Evolutionary conservation across 441 rosid species (phyloP).

Genomic region (Populus trichocarpa): DNA sequence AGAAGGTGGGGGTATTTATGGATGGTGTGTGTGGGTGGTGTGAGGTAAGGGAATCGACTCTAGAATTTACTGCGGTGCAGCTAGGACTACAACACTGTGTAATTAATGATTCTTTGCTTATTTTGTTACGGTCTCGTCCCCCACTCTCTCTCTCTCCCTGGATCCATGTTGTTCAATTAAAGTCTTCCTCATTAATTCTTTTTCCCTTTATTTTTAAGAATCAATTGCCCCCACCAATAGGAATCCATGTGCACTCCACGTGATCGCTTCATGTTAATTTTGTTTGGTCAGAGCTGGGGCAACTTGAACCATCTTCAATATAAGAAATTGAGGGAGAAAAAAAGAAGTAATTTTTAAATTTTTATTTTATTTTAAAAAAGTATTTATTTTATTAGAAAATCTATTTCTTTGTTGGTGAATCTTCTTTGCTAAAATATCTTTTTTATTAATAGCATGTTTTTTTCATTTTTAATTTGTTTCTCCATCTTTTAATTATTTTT

Average conservation of each 20-base stretch:
- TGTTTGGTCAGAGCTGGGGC: slow-evolving; percentile 3
- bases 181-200: no score
- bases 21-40: neutral
- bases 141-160: neutral
- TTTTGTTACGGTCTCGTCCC: neutral
- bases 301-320: neutral
- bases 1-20: slow-evolving; percentile 42
- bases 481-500: no score
- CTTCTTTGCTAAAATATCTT: no score
- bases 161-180: neutral
- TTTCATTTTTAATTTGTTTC: no score
- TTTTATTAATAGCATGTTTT: no score
- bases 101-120: slow-evolving; percentile 4
- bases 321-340: no score
- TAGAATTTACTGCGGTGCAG: neutral
- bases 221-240: neutral
- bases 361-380: no score
- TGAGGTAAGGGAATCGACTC: neutral
- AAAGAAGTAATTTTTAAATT: no score
- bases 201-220: neutral
- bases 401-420: no score
- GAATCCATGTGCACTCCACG: slow-evolving; percentile 21
- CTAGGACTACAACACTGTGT: neutral
- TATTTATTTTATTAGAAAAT: no score
- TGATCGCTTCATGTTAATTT: slow-evolving; percentile 13